Evolutionary conservation across 2,329 filamentous ascomycete genomes (phyloP), one percentile per base, ranked within the genome.

Genomic region (Monosporascus cannonballus): DNA sequence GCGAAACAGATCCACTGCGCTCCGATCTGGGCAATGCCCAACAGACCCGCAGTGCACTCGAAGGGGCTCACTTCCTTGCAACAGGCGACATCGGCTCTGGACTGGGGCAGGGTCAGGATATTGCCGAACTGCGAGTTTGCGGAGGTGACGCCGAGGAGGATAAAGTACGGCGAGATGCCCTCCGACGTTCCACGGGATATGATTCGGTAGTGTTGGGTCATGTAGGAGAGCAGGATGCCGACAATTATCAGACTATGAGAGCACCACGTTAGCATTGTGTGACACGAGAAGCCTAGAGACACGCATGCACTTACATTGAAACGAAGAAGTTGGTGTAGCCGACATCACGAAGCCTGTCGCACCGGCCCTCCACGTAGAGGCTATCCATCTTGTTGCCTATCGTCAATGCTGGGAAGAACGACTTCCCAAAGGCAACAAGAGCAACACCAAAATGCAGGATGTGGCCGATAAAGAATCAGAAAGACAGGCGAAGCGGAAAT

Each of bases 151-250:
- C 94, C 94, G n/a, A 99, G 83, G 2, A 97, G 81, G 58, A 99
- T 85, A 67, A 96, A 99, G 71, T 93, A 94, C 8, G 94, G 93
- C 30, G 92, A 96, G 56, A 99, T 92, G 56, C 94, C 94, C 69
- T 96, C 93, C 22, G 93, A 95, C 15, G 90, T 94, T 56, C 86
- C 83, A 51, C 91, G 84, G 41, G 81, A 77, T 61, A 96, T 89
- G 71, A 99, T 97, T 64, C 94, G 90, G 69, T 87, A 82, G 72
- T 97, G 93, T 69, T 99, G 94, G 1, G 94, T 94, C 2, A 97
- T 80, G 73, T 99, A 99, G 36, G 93, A 97, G 54, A 96, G 74
- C 56, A 96, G 77, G 63, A 97, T 92, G 53, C 93, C 93, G 61
- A 96, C 68, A 56, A 97, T 78, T 61, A 97, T 90, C 63, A 96